phyloP scores from a whole-genome alignment of 2,329 filamentous ascomycete species.

The Cercospora nicotianae region DNA sequence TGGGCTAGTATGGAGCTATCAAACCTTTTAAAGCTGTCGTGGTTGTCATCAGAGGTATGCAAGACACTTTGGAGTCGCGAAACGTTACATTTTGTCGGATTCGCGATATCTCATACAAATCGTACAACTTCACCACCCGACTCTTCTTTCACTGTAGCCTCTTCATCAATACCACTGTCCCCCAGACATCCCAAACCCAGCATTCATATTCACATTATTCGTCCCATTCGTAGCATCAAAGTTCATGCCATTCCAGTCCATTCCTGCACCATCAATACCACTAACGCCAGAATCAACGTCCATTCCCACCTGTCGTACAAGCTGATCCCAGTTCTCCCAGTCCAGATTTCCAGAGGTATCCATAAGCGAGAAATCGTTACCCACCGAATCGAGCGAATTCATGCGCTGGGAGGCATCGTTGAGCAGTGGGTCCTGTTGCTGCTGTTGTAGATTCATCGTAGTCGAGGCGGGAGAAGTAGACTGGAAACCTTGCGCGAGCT shows the following conservation, averaged over 20 bases:
- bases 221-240: constrained; percentile 18
- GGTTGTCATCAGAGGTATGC: too few relatives aligned
- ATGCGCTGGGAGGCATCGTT: constrained; percentile 22
- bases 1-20: neutral
- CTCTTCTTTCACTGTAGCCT: neutral
- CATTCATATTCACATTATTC: constrained; percentile 28
- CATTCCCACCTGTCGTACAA: constrained; percentile 50
- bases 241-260: constrained; percentile 20
- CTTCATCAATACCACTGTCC: constrained; percentile 31
- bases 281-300: constrained; percentile 38
- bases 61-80: too few relatives aligned
- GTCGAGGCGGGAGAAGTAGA: neutral
- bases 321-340: constrained; percentile 52
- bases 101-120: too few relatives aligned
- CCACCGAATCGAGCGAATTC: constrained; percentile 31
- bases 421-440: neutral
- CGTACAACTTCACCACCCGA: too few relatives aligned
- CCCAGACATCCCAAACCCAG: constrained; percentile 34
- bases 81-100: too few relatives aligned
- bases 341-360: constrained; percentile 45
- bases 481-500: constrained; percentile 11
- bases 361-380: constrained; percentile 33
- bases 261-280: constrained; percentile 3
- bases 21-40: neutral
- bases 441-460: neutral